Conservation (phyloP, 192 early-diverging fungal species). For the Phlyctochytrium bullatum region DNA sequence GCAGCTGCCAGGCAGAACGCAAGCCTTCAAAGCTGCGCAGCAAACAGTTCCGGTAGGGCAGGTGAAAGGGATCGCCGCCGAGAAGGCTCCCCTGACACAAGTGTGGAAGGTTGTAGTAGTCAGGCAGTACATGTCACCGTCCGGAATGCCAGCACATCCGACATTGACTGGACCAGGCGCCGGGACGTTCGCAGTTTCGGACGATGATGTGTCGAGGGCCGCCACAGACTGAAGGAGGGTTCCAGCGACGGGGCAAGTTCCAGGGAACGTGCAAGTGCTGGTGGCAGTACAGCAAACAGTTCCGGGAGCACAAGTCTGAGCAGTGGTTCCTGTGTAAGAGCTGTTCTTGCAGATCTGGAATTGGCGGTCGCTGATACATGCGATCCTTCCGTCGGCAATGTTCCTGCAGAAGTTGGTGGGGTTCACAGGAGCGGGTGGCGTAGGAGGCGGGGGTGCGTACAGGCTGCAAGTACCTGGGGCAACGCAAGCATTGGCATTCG, state of each 20-base stretch:
- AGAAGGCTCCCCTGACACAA: not conserved
- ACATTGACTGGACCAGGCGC: not conserved
- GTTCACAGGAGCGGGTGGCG: not conserved
- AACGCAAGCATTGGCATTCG: not conserved
- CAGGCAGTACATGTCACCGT: not conserved
- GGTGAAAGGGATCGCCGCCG: not conserved
- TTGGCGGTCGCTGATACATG: not conserved
- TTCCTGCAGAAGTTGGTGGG: constrained; percentile 4
- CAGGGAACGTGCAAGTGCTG: not conserved
- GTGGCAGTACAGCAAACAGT: not conserved
- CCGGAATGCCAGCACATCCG: constrained; percentile 10
- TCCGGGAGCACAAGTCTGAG: not conserved
- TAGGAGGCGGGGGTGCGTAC: not conserved
- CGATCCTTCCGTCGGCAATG: constrained; percentile 6
- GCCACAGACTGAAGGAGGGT: not conserved
- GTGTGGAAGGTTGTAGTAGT: not conserved
- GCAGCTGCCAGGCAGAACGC: constrained; percentile 1
- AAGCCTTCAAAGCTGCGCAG: constrained; percentile 7
- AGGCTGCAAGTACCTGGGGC: not conserved
- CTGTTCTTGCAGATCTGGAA: not conserved
- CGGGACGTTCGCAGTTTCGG: too few relatives aligned
- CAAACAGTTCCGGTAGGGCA: constrained; percentile 18
- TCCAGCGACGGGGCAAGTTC: not conserved
- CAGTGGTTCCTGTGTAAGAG: not conserved
- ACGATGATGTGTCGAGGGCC: too few relatives aligned